Conservation (phyloP, 768 basidiomycete species). For the Dacryopinax primogenitus region DNA sequence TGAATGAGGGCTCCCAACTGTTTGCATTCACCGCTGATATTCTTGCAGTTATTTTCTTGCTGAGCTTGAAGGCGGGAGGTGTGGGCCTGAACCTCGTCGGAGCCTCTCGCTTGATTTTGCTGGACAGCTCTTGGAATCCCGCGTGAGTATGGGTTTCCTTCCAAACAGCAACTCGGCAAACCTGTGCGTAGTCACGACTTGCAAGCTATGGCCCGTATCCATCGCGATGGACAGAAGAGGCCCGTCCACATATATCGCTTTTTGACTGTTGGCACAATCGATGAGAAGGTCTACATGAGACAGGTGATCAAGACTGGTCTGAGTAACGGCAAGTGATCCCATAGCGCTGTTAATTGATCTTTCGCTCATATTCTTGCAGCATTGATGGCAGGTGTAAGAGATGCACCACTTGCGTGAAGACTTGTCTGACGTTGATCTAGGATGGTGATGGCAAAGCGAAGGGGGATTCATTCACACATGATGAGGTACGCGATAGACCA, state of each 20-base stretch:
- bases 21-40: not conserved
- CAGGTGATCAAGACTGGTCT: conserved; percentile 90
- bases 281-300: conserved; percentile 88
- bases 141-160: conserved; percentile 34
- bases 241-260: conserved; percentile 84
- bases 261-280: conserved; percentile 77
- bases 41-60: conserved; percentile 63
- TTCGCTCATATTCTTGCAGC: conserved; percentile 31
- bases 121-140: conserved; percentile 93
- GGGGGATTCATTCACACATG: conserved; percentile 72
- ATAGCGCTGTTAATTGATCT: conserved; percentile 18
- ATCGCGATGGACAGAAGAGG: conserved; percentile 87
- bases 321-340: conserved; percentile 53
- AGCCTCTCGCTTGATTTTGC: conserved; percentile 70
- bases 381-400: conserved; percentile 52
- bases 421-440: conserved; percentile 16
- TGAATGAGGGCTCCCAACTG: conserved; percentile 28
- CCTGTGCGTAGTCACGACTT: conserved; percentile 57
- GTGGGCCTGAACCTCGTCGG: conserved; percentile 89
- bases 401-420: not conserved
- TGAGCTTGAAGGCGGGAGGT: conserved; percentile 92
- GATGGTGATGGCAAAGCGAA: conserved; percentile 44
- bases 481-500: conserved; percentile 74
- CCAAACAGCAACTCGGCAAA: not conserved
- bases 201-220: conserved; percentile 95